phyloP scores from a whole-genome alignment of 164 flowering plant genomes.

The Echeveria elegans region DNA sequence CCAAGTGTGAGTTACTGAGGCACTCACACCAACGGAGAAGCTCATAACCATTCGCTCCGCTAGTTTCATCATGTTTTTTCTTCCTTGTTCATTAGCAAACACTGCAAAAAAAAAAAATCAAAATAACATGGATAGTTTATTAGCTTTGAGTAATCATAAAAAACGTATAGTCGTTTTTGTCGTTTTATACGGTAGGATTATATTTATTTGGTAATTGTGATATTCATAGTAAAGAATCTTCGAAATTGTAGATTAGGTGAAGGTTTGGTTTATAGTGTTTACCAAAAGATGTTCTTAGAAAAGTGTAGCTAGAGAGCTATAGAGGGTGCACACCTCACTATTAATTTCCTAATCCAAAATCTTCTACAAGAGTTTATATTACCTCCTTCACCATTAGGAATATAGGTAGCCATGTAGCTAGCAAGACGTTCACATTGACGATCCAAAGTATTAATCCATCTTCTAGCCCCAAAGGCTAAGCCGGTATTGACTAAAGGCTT shows the following conservation, averaged over 20 bases:
- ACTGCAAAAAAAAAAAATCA: no score
- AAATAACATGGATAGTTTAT: no score
- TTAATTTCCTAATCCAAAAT: neutral
- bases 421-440: slow-evolving; percentile 80
- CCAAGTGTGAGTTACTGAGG: slow-evolving; percentile 76
- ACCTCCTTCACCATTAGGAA: slow-evolving; percentile 63
- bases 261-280: neutral
- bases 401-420: slow-evolving; percentile 57
- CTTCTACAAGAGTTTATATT: neutral
- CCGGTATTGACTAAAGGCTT: slow-evolving; percentile 53
- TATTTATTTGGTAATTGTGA: no score
- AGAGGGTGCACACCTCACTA: neutral
- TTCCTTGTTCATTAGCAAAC: slow-evolving; percentile 55
- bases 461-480: slow-evolving; percentile 73
- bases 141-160: no score
- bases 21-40: slow-evolving; percentile 74
- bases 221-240: neutral
- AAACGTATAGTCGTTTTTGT: no score
- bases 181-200: no score
- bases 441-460: slow-evolving; percentile 71
- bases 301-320: neutral
- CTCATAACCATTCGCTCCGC: slow-evolving; percentile 83
- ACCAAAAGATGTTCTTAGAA: neutral
- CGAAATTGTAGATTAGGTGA: neutral
- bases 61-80: slow-evolving; percentile 71